Evolutionary conservation across 2,329 filamentous ascomycete genomes (phyloP).

Genomic region (Aspergillus pseudonomiae): DNA sequence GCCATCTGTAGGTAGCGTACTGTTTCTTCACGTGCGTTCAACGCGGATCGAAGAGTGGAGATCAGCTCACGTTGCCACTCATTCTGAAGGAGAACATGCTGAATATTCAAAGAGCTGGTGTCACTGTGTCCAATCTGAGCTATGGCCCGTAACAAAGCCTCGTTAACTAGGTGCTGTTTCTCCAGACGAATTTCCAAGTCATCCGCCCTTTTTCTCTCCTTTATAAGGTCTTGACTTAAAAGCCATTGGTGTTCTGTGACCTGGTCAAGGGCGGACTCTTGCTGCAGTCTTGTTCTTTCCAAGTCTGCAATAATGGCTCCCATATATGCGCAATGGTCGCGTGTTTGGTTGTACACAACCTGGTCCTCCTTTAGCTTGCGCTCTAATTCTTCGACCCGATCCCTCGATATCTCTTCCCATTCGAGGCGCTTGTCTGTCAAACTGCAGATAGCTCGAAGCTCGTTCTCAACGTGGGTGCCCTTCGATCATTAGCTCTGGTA

Average conservation of each 20-base stretch:
- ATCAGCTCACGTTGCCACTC: background rate
- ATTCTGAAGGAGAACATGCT: background rate
- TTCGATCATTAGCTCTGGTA: too few relatives aligned
- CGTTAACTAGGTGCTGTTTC: background rate
- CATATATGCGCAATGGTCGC: background rate
- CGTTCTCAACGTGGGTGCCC: too few relatives aligned
- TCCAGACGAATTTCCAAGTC: background rate
- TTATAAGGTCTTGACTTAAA: background rate
- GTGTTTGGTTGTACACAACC: background rate
- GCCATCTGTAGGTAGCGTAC: background rate
- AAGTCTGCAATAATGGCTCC: background rate
- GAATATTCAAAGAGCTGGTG: background rate
- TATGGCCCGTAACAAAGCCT: background rate
- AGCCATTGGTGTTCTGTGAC: background rate
- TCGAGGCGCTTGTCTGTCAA: too few relatives aligned
- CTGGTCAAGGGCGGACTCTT: background rate
- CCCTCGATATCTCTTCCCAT: background rate
- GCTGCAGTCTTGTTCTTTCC: background rate
- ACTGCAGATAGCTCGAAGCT: too few relatives aligned
- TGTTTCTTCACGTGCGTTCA: background rate
- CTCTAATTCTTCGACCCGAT: background rate
- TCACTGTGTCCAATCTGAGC: background rate
- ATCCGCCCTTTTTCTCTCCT: background rate
- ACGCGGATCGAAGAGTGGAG: background rate
- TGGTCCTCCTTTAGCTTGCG: background rate